Evolutionary conservation across 371 early-diverging fungal species (phyloP).

Genomic region (Blastocladiella emersonii): DNA sequence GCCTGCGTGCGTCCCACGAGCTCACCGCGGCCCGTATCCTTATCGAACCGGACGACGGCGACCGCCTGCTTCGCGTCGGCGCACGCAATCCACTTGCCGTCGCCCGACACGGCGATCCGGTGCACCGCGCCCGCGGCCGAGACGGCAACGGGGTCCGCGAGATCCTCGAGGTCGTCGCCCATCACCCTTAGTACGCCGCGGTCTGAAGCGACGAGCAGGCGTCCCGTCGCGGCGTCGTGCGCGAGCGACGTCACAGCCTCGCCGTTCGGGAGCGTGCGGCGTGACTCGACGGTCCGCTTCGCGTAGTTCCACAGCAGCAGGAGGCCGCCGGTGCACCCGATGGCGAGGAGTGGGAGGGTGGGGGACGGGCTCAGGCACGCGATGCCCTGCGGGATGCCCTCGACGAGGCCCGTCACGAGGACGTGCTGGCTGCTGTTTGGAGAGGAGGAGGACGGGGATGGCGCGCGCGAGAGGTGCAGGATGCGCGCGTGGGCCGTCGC

Average conservation of each 20-base stretch:
- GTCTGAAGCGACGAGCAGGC: neutral
- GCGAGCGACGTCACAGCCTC: neutral
- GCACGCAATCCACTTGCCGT: conserved; percentile 2
- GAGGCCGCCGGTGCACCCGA: neutral
- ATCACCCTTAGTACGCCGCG: neutral
- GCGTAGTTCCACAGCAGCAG: neutral
- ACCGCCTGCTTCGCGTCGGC: conserved; percentile 4
- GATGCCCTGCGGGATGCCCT: neutral
- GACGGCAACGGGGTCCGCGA: neutral
- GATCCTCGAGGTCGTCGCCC: neutral
- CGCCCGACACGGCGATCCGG: neutral
- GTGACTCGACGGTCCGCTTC: neutral
- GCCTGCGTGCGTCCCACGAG: neutral
- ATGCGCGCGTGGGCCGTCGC: neutral
- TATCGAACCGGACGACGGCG: neutral
- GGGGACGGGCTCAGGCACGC: neutral
- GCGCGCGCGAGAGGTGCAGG: neutral
- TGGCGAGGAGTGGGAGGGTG: neutral
- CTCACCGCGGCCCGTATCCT: neutral
- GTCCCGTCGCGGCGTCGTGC: neutral
- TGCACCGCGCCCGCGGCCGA: neutral
- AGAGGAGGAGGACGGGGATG: neutral
- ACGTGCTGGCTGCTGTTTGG: too few species aligned
- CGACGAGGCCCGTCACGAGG: too few species aligned
- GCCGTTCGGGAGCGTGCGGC: neutral